Evolutionary conservation across 148 eudicot species (phyloP).

Genomic region (Drosera capensis): DNA sequence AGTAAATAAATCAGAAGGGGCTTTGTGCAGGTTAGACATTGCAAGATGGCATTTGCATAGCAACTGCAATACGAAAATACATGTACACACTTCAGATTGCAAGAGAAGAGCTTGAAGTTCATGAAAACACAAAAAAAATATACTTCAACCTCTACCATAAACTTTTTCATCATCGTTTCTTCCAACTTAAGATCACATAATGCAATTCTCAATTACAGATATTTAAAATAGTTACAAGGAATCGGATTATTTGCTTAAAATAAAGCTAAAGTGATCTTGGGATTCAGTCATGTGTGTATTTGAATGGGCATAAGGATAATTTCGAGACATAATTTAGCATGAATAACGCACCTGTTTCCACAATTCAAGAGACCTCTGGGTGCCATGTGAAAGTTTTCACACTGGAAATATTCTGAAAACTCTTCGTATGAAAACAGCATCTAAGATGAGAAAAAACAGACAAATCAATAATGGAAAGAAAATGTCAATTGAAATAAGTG

Average conservation of each 20-base stretch:
- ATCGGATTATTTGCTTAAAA: too few species aligned
- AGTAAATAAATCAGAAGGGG: constrained; percentile 69
- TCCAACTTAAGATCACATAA: too few species aligned
- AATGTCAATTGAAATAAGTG: constrained; percentile 1
- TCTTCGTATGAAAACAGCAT: constrained; percentile 83
- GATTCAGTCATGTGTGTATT: too few species aligned
- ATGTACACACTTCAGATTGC: neutral
- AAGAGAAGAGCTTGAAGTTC: too few species aligned
- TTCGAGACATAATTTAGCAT: too few species aligned
- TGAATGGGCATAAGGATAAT: neutral
- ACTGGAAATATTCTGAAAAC: constrained; percentile 50
- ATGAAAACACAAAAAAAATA: too few species aligned
- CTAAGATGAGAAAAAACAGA: constrained; percentile 35
- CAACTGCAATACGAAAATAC: constrained; percentile 51
- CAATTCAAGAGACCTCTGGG: constrained; percentile 89
- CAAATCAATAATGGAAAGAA: too few species aligned
- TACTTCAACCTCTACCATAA: too few species aligned
- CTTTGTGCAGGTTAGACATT: constrained; percentile 85
- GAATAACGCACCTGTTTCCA: constrained; percentile 99
- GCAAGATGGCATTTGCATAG: constrained; percentile 94
- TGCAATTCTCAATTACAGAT: too few species aligned
- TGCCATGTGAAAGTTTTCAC: constrained; percentile 33
- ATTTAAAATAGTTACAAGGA: too few species aligned
- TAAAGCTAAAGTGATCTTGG: too few species aligned
- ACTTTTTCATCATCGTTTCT: too few species aligned